Percentiles rank a stretch among this genome's conserved stretches.
phyloP scores from a whole-genome alignment of 2,329 filamentous ascomycete genomes.

The Pseudogymnoascus sp. region DNA sequence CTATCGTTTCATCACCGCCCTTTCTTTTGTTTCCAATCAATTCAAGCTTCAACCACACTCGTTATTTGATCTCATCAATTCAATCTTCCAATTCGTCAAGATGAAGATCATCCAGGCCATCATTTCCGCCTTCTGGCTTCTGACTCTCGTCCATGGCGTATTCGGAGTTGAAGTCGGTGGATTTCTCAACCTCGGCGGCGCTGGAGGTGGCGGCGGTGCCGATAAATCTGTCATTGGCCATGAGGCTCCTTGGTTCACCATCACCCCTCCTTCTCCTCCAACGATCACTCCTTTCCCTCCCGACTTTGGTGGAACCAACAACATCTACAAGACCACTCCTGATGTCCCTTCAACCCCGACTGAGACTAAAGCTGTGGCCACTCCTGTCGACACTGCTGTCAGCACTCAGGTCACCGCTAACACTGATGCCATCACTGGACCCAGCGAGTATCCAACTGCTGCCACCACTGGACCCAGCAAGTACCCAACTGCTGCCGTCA shows the following conservation, averaged over 20 bases:
- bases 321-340: slow-evolving; percentile 24
- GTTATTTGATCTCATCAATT: background rate
- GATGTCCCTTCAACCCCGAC: slow-evolving; percentile 44
- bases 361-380: slow-evolving; percentile 39
- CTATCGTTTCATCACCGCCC: background rate
- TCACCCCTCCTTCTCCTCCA: slow-evolving; percentile 35
- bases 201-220: slow-evolving; percentile 20
- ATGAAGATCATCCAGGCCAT: slow-evolving; percentile 24
- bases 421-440: slow-evolving; percentile 12
- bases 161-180: background rate
- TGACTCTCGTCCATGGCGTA: slow-evolving; percentile 19
- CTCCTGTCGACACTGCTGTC: slow-evolving; percentile 15
- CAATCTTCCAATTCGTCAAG: slow-evolving; percentile 18
- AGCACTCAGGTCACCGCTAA: background rate
- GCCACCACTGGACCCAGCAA: slow-evolving; percentile 10
- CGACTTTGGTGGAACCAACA: slow-evolving; percentile 32
- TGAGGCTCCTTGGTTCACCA: slow-evolving; percentile 24
- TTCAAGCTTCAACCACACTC: background rate
- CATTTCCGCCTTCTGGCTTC: slow-evolving; percentile 25
- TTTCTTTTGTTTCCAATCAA: background rate
- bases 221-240: slow-evolving; percentile 24
- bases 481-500: slow-evolving; percentile 15
- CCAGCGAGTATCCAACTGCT: slow-evolving; percentile 9
- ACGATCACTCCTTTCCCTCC: slow-evolving; percentile 28
- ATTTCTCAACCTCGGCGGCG: slow-evolving; percentile 18